Evolutionary conservation across 352 stramenopile genomes (phyloP).

Genomic region (Pythium insidiosum): DNA sequence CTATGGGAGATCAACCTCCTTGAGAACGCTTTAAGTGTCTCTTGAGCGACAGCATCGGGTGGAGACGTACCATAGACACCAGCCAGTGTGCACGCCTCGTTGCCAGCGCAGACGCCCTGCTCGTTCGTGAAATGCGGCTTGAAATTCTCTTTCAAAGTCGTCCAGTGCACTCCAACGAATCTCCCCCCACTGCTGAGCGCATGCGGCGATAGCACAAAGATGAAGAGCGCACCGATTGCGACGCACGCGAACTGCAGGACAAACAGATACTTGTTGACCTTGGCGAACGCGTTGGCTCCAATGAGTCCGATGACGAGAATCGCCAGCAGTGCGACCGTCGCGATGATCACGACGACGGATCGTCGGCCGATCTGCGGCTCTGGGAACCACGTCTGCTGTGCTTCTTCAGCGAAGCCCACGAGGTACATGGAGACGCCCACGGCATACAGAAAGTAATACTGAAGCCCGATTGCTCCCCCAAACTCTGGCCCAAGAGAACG

Average conservation of each 20-base stretch:
- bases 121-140: constrained; percentile 67
- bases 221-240: constrained; percentile 38
- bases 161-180: constrained; percentile 34
- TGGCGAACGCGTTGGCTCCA: constrained; percentile 58
- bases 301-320: constrained; percentile 55
- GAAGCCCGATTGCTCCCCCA: constrained; percentile 80
- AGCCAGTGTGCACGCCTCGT: constrained; percentile 27
- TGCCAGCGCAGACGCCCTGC: constrained; percentile 37
- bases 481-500: constrained; percentile 76
- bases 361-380: constrained; percentile 26
- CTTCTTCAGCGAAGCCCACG: constrained; percentile 68
- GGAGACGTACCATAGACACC: constrained; percentile 34
- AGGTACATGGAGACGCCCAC: constrained; percentile 72
- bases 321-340: constrained; percentile 24
- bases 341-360: constrained; percentile 42
- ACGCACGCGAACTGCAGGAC: constrained; percentile 60
- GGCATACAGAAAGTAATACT: constrained; percentile 86
- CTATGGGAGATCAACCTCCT: too few relatives aligned
- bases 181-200: constrained; percentile 32
- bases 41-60: not conserved
- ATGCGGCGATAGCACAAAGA: constrained; percentile 23
- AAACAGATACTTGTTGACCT: constrained; percentile 74
- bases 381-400: constrained; percentile 45
- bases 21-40: too few relatives aligned
- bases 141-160: constrained; percentile 41